phyloP scores from a whole-genome alignment of 257 asterid genomes.

The Knoxia roxburghii region DNA sequence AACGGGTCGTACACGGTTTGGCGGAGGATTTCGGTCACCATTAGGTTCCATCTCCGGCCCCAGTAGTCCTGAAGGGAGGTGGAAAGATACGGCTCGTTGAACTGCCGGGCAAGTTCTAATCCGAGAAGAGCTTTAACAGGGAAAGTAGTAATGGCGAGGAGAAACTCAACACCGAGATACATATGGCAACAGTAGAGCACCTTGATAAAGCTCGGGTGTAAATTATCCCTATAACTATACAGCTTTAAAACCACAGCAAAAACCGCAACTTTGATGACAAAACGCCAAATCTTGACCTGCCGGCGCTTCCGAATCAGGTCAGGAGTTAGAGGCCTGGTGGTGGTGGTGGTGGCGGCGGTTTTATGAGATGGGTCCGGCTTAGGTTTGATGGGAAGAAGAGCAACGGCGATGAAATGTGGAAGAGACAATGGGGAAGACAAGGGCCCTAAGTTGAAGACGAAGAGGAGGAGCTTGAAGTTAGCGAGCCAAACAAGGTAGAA shows the following conservation, averaged over 20 bases:
- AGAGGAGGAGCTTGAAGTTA: constrained; percentile 71
- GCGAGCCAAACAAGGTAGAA: constrained; percentile 71
- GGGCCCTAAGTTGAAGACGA: constrained; percentile 49
- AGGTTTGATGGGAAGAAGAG: constrained; percentile 55
- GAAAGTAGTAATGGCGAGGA: constrained; percentile 28
- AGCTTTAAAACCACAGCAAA: constrained; percentile 8
- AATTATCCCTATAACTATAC: constrained; percentile 12
- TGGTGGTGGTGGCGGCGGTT: background rate
- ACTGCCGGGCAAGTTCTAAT: constrained; percentile 54
- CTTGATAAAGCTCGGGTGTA: constrained; percentile 2
- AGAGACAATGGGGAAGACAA: constrained; percentile 30
- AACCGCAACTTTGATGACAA: constrained; percentile 22
- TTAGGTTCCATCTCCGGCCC: constrained; percentile 76
- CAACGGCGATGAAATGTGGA: constrained; percentile 46
- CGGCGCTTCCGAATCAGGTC: background rate
- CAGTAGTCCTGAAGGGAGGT: constrained; percentile 75
- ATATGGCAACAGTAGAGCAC: constrained; percentile 28
- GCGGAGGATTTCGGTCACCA: constrained; percentile 42
- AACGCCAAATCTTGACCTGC: background rate
- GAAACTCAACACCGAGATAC: constrained; percentile 40
- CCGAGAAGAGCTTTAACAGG: constrained; percentile 45
- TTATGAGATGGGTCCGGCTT: constrained; percentile 10
- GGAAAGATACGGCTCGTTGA: constrained; percentile 65
- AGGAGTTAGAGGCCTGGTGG: background rate
- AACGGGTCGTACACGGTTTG: constrained; percentile 48